Evolutionary conservation across 805 yeast genomes (phyloP), one percentile per base, ranked within the genome.

Genomic region (Saturnispora ahearnii): DNA sequence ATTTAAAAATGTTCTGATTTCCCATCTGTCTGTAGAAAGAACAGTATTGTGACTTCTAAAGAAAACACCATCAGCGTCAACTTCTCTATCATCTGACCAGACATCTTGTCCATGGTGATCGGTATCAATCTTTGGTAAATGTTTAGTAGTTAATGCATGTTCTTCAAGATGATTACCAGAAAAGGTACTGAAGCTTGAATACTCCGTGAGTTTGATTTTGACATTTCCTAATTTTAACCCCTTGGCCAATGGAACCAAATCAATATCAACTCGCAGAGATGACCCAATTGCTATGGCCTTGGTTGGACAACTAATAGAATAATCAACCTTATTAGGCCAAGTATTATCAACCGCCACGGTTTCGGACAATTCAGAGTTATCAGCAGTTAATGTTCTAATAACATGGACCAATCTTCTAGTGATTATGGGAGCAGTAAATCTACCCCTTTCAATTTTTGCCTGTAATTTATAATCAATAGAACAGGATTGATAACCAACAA

Each of bases 271-370:
- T 2, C 87, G 85, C 5, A 84, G 72, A 0, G 78, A 69, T 0
- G 96, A 81, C 1, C 99, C 99, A 41, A 93, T 82, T 0, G 98
- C 95, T 24, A 88, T 77, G 0, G 97, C 96, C 59, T 87, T 83
- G 26, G 87, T 74, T 0, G 98, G 97, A 5, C 87, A 81, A 48
- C 87, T 84, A 52, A 93, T 79, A 3, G 88, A 77, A 64, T 91
- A 91, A 60, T 91, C 97, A 31, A 91, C 87, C 62, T 93, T 93
- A 43, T 81, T 72, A 2, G 98, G 97, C 98, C 98, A 91, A 1
- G 90, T 82, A 63, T 91, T 91, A 61, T 89, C 96, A 31, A 91
- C 95, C 0, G 95, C 87, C 58, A 90, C 86, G 0, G 98, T 87
- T 64, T 91, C 97, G 0, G 95, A 76, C 24, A 89, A 71, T 59